Evolutionary conservation across 306 rosid genomes (phyloP).

Genomic region (Inga leiocalycina): DNA sequence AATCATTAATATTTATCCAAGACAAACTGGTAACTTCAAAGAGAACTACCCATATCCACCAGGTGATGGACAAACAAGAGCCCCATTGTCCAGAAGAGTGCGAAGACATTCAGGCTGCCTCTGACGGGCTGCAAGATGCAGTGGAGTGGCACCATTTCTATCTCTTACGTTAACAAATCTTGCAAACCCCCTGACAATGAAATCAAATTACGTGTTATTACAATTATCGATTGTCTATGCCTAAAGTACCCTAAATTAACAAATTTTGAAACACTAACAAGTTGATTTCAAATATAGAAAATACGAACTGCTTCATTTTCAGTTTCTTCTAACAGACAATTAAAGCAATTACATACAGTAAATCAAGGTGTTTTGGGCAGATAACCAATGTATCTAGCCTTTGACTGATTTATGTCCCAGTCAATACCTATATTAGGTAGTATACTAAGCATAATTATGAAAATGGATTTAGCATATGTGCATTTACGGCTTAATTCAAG

Average conservation of each 20-base stretch:
- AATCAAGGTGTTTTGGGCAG: not conserved
- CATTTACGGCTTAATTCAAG: not conserved
- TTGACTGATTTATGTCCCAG: not conserved
- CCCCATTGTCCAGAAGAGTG: conserved; percentile 78
- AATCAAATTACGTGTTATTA: conserved; percentile 27
- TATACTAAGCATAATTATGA: not conserved
- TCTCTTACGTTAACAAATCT: conserved; percentile 93
- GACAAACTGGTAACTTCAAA: conserved; percentile 12
- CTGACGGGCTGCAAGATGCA: conserved; percentile 87
- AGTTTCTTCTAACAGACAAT: not conserved
- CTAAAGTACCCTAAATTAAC: not conserved
- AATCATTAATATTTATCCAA: conserved; percentile 17
- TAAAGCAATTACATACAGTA: not conserved
- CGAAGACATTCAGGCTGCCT: conserved; percentile 62
- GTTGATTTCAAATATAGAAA: not conserved
- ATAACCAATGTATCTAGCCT: not conserved
- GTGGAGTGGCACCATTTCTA: conserved; percentile 81
- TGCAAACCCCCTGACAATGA: conserved; percentile 72
- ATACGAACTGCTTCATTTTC: not conserved
- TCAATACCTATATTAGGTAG: not conserved
- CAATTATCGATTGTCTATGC: not conserved
- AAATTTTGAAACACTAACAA: not conserved
- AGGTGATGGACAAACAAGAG: conserved; percentile 79
- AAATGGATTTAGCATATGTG: not conserved
- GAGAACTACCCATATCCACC: conserved; percentile 74